A percentile compares a stretch with the other conserved stretches of the same genome.
These are phyloP conservation scores for Fusarium citri DNA, from an alignment of 2,329 filamentous ascomycete species.

Conservation along the genomic window DNA sequence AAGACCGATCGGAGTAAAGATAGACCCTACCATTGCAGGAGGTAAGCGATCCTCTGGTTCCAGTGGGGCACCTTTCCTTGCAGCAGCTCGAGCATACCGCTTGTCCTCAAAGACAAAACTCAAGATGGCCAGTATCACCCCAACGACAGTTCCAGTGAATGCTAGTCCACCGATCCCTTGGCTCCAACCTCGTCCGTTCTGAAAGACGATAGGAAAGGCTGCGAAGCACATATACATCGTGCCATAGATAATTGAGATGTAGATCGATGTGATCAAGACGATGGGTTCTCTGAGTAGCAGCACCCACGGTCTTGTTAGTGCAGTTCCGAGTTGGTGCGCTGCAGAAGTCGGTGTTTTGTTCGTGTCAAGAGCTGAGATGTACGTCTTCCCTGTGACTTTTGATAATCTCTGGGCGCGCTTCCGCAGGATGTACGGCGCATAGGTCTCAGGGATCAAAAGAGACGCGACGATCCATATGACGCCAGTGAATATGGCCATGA, in stretches of 20 bases:
- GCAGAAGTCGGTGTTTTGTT: constrained; percentile 50
- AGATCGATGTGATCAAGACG: constrained; percentile 71
- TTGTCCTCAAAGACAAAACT: constrained; percentile 8
- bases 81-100: background rate
- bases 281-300: constrained; percentile 78
- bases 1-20: constrained; percentile 3
- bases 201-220: constrained; percentile 26
- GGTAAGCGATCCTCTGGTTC: constrained; percentile 10
- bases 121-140: background rate
- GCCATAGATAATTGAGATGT: constrained; percentile 65
- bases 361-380: constrained; percentile 55
- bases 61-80: background rate
- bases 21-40: constrained; percentile 11
- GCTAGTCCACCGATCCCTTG: constrained; percentile 19
- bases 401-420: constrained; percentile 40
- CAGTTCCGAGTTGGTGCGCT: constrained; percentile 59
- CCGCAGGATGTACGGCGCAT: constrained; percentile 44
- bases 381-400: constrained; percentile 34
- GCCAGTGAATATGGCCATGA: constrained; percentile 56
- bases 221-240: constrained; percentile 34
- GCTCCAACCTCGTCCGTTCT: constrained; percentile 16
- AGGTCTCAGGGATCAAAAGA: constrained; percentile 56
- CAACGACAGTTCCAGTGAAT: constrained; percentile 9
- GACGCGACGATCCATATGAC: constrained; percentile 49
- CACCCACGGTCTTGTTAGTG: constrained; percentile 70